Percentiles rank a stretch among this genome's conserved stretches.
These are phyloP conservation scores for Croton setiger DNA, from an alignment of 441 rosid species.

Conservation along the genomic window DNA sequence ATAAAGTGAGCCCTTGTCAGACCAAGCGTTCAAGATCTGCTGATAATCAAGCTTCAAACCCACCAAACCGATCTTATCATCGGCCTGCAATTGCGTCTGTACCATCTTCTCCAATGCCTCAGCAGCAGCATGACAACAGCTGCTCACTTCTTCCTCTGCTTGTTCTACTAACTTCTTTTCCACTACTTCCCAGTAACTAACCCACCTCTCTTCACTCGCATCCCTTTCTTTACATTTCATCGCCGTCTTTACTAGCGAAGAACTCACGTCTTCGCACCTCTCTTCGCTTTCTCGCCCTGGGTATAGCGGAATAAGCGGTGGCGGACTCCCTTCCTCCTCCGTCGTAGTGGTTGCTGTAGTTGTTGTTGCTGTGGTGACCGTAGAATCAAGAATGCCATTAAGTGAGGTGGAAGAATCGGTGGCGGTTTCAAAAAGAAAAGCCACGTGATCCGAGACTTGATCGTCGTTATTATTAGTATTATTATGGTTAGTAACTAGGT, in stretches of 20 bases:
- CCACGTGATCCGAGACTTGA: slow-evolving; percentile 28
- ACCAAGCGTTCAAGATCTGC: slow-evolving; percentile 78
- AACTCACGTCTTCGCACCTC: slow-evolving; percentile 10
- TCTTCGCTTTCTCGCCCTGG: slow-evolving; percentile 15
- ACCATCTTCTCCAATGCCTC: slow-evolving; percentile 22
- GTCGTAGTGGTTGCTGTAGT: slow-evolving; percentile 22
- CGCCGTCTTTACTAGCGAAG: slow-evolving; percentile 46
- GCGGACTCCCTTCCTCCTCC: slow-evolving; percentile 18
- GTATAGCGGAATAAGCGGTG: slow-evolving; percentile 25
- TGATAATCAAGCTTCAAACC: slow-evolving; percentile 81
- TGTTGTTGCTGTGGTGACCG: slow-evolving; percentile 16
- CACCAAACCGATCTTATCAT: slow-evolving; percentile 28
- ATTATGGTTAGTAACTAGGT: slow-evolving; percentile 18
- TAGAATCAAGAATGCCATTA: slow-evolving; percentile 50
- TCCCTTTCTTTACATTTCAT: slow-evolving; percentile 58
- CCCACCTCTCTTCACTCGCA: slow-evolving; percentile 74
- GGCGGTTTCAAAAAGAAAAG: slow-evolving; percentile 51
- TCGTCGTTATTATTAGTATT: slow-evolving; percentile 31
- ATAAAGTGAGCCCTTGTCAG: slow-evolving; percentile 67
- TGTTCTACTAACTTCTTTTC: slow-evolving; percentile 37
- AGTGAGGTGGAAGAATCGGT: slow-evolving; percentile 52
- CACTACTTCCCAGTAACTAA: slow-evolving; percentile 74
- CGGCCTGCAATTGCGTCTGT: neutral
- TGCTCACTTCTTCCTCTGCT: slow-evolving; percentile 72
- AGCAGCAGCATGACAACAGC: slow-evolving; percentile 24